Evolutionary conservation across 805 yeast genomes (phyloP).

Genomic region (Cyberlindnera japonica): DNA sequence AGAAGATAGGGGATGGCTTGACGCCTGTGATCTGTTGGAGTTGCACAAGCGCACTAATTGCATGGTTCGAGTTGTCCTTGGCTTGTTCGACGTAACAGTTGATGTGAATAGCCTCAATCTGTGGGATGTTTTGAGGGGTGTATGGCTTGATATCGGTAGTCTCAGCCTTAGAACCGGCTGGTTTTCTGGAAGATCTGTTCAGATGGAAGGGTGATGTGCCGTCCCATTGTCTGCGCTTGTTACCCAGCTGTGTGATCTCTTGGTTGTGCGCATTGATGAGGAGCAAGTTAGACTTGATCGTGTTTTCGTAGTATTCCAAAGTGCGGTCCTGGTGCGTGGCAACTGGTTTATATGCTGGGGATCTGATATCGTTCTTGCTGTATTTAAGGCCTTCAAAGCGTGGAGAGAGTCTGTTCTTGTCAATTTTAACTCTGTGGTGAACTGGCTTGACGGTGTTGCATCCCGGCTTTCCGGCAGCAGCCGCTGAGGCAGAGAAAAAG

Average conservation of each 20-base stretch:
- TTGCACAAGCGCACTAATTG: constrained; percentile 73
- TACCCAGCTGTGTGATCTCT: constrained; percentile 51
- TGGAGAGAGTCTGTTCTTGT: constrained; percentile 72
- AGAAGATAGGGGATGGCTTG: constrained; percentile 69
- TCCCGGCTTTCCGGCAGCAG: constrained; percentile 43
- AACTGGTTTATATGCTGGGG: constrained; percentile 73
- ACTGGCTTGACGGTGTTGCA: constrained; percentile 84
- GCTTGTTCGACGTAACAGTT: constrained; percentile 77
- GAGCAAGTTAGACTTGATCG: constrained; percentile 71
- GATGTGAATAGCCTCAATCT: constrained; percentile 59
- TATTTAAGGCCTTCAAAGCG: constrained; percentile 63
- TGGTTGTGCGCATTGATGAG: constrained; percentile 74
- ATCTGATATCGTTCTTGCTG: constrained; percentile 70
- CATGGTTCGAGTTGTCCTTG: constrained; percentile 63
- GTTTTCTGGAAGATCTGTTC: constrained; percentile 74
- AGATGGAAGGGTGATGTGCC: constrained; percentile 84
- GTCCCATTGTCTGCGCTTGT: constrained; percentile 80
- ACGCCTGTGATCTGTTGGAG: constrained; percentile 93
- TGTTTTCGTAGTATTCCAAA: constrained; percentile 68
- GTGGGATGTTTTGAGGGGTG: constrained; percentile 68
- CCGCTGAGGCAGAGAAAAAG: constrained; percentile 22
- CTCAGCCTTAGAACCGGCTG: constrained; percentile 70
- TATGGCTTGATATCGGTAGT: constrained; percentile 71
- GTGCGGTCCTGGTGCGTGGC: constrained; percentile 79
- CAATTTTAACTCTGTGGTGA: constrained; percentile 79